Evolutionary conservation across 495 filamentous ascomycete species (phyloP), one percentile per base, ranked within the genome.

Genomic region (Baudoinia panamericana): DNA sequence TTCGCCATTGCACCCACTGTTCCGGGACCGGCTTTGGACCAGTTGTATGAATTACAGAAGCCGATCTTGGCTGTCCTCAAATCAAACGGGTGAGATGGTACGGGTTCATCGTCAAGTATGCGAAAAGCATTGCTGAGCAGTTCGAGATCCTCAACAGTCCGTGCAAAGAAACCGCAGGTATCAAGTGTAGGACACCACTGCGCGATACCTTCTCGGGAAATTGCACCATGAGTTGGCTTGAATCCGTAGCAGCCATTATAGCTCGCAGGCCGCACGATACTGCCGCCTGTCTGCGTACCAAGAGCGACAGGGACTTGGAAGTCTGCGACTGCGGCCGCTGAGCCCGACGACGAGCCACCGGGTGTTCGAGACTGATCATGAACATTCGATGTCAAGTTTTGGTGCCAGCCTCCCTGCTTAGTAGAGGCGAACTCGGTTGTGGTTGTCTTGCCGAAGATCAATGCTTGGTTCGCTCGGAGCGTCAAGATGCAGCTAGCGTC

Each of bases 221-320:
- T 65, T 0, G 67, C 53, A 28, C 63, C 65, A 64, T 67, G 70
- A 0, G 72, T 77, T 20, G 71, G 73, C 49, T 76, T 77, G 19
- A 75, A 50, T 3, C 61, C 67, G 43, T 66, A 74, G 13, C 69
- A 60, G 21, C 70, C 68, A 38, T 68, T 70, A 52, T 66, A 75
- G 0, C 67, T 71, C 3, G 52, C 71, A 0, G 73, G 73, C 1
- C 70, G 64, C 30, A 58, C 47, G 7, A 45, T 53, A 21, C 58
- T 64, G 0, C 70, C 70, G 8, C 63, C 67, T 0, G 68, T 73
- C 52, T 73, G 70, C 0, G 69, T 66, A 0, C 67, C 69, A 5
- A 72, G 50, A 0, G 47, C 57, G 23, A 73, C 51, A 0, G 67
- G 64, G 3, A 60, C 63, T 38, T 71, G 70, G 35, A 61, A 60